Base-by-base conservation (phyloP, 2,329 filamentous ascomycete genomes). In the Dissoconium aciculare region DNA sequence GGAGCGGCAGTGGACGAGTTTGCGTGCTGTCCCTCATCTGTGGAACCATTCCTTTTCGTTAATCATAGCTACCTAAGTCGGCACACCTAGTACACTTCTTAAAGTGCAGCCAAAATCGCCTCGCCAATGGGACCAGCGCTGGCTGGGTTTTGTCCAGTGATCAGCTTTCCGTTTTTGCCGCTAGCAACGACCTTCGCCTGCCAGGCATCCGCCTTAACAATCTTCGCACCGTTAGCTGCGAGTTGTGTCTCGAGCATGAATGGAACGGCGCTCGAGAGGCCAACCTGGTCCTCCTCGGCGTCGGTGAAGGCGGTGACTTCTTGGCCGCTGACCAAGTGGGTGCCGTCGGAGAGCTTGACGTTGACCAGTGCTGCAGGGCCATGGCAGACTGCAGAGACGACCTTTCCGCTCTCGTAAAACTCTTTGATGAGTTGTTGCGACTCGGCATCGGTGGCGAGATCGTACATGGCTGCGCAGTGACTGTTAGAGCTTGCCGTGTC, bases 361-460 rank as follows among this genome's bases (percentile, higher is more conserved):
- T 74, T 64, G 28, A 65, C 60, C 11, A 81, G 59, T 9, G 66
- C 76, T 3, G 67, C 68, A 2, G 75, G 71, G 4, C 73, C 76
- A 54, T 81, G 76, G 59, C 76, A 80, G 27, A 81, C 73, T 3
- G 75, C 71, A 0, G 69, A 59, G 10, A 80, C 65, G 32, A 71
- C 60, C 60, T 78, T 78, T 39, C 64, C 67, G 3, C 64, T 61
- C 23, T 59, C 56, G 45, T 63, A 67, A 50, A 81, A 78, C 50
- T 78, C 71, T 37, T 60, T 56, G 45, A 75, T 70, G 19, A 81
- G 55, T 38, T 64, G 56, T 41, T 71, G 66, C 15, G 67, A 73
- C n/a, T 60, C 58, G 12, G 56, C 39, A 47, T 76, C 67, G 34
- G 58, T 57, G 32, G 64, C 65, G 11, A 80, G 67, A 49, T 80